Conservation (phyloP, 331 rosid genomes). For the Quercus lobata region DNA sequence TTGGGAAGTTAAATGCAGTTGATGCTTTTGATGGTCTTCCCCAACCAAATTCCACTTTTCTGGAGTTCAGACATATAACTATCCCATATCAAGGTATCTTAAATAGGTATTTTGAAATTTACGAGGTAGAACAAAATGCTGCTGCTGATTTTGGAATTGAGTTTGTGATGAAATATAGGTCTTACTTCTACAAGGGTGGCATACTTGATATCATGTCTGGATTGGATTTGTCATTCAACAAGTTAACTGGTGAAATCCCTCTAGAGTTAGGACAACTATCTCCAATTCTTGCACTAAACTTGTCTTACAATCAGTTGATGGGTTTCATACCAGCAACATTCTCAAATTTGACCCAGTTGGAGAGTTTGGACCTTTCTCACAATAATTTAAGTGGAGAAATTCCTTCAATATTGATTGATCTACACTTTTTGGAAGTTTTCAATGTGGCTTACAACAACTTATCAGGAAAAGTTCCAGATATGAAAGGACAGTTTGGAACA, state of each 20-base stretch:
- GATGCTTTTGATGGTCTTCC: background rate
- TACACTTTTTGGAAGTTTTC: background rate
- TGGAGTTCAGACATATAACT: too few relatives aligned
- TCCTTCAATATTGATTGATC: background rate
- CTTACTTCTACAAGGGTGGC: background rate
- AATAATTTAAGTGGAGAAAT: slow-evolving; percentile 3
- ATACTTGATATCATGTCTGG: background rate
- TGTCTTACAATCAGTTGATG: background rate
- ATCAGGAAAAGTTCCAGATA: slow-evolving; percentile 4
- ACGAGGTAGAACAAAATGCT: too few relatives aligned
- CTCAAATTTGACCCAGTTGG: background rate
- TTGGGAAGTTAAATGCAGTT: background rate
- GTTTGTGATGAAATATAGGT: background rate
- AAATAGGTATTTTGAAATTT: too few relatives aligned
- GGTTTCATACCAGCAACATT: background rate
- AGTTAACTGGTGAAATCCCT: background rate
- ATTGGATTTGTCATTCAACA: background rate
- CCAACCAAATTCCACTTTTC: too few relatives aligned
- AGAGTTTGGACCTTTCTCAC: background rate
- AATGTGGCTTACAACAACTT: slow-evolving; percentile 25
- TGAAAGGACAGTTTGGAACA: background rate
- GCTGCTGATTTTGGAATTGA: background rate
- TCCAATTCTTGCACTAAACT: background rate
- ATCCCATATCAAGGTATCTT: too few relatives aligned
- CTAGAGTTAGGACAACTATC: background rate